Base-by-base conservation (phyloP, 345 rosid species). In the Garcia nutans region DNA sequence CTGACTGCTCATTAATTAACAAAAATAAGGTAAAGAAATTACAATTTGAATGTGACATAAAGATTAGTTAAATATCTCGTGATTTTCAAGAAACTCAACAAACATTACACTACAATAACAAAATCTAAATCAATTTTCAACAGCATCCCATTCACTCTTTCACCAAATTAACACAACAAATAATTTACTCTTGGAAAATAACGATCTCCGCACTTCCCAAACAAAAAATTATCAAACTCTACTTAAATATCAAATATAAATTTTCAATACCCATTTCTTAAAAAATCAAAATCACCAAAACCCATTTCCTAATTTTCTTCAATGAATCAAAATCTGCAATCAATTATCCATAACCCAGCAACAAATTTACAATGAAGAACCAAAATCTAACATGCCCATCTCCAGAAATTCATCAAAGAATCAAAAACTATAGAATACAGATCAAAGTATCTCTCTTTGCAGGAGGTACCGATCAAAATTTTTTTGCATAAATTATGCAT, bases 51-150 rank as follows among this genome's bases (percentile, higher is more conserved):
- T 33, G 76, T 12, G 81, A 78, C 73, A 44, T 31, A 47, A 17
- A 70, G 49, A 15, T 54, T 76, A 16, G 66, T 73, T 67, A 59
- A 67, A 45, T 57, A 59, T 73, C 73, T 73, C 69, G 76, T 65
- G 77, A 67, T 73, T 22, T 28, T 68, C 77, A 52, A 78, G 68
- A 73, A 66, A 66, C 62, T 69, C 59, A 67, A 59, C 77, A 68
- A 66, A 78, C 68, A 66, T 61, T 10, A 50, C 63, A 59, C 49
- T 58, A 45, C 55, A 59, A 66, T 2, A 65, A 47, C 49, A 20
- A 72, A 66, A 72, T 72, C 59, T 67, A 54, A 64, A 71, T 70
- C 65, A 69, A 76, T 65, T 45, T 20, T 44, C 59, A 44, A 19
- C 78, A 45, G 31, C 72, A 47, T 49, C 61, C 50, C 33, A 33